phyloP scores from a whole-genome alignment of 169 alveolate genomes.

The Blepharisma undulans region DNA sequence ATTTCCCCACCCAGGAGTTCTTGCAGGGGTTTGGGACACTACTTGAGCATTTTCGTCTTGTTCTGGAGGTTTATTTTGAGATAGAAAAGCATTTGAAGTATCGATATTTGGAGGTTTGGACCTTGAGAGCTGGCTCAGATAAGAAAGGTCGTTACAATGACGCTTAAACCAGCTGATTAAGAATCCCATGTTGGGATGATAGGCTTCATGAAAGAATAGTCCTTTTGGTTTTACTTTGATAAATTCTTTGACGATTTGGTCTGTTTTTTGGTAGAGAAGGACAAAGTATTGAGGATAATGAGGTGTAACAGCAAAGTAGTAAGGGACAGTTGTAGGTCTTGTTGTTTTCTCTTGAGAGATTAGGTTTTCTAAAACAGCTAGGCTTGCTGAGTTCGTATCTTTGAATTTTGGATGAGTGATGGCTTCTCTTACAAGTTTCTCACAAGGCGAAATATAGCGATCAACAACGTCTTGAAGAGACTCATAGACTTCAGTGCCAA shows the following conservation, averaged over 20 bases:
- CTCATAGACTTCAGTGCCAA: slow-evolving; percentile 64
- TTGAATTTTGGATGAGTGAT: slow-evolving; percentile 57
- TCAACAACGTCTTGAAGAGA: slow-evolving; percentile 70
- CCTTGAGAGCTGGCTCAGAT: slow-evolving; percentile 56
- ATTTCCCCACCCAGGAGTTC: not conserved
- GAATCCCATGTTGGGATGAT: slow-evolving; percentile 46
- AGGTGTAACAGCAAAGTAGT: slow-evolving; percentile 64
- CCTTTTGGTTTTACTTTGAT: slow-evolving; percentile 83
- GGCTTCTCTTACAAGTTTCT: slow-evolving; percentile 55
- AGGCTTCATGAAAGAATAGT: slow-evolving; percentile 74
- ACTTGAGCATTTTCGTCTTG: not conserved
- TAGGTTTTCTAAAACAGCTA: slow-evolving; percentile 50
- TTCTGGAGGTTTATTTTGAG: not conserved
- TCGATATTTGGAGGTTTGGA: slow-evolving; percentile 34
- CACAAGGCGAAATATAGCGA: slow-evolving; percentile 71
- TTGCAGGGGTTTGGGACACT: not conserved
- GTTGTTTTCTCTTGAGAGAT: slow-evolving; percentile 56
- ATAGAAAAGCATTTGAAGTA: not conserved
- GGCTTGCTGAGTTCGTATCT: slow-evolving; percentile 28
- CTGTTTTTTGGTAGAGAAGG: slow-evolving; percentile 68
- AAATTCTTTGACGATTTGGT: slow-evolving; percentile 55
- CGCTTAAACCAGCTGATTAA: slow-evolving; percentile 69
- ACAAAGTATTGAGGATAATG: slow-evolving; percentile 73
- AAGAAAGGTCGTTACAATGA: slow-evolving; percentile 54
- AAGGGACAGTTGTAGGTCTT: slow-evolving; percentile 60